A percentile compares a stretch with the other conserved stretches of the same genome.
Evolutionary conservation across 495 filamentous ascomycete species (phyloP).

Genomic region (Annulohypoxylon nitens): DNA sequence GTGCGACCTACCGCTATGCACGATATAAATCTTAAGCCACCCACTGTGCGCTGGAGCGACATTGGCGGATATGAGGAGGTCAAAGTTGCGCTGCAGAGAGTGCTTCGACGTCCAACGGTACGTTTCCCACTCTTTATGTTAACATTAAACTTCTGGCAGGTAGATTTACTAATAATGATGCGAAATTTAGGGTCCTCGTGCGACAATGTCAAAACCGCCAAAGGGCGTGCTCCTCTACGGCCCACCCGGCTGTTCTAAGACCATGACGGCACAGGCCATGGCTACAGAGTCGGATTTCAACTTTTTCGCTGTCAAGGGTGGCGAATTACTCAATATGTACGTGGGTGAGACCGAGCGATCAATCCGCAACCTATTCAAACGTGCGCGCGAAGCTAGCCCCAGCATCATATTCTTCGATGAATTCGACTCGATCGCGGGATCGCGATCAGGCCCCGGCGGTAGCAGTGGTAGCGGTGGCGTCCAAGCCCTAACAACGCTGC

Average conservation of each 20-base stretch:
- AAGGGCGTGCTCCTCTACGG: constrained; percentile 93
- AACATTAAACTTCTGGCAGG: neutral
- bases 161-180: constrained; percentile 9
- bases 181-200: constrained; percentile 41
- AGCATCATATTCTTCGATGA: constrained; percentile 99
- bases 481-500: constrained; percentile 89
- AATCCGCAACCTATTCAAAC: constrained; percentile 87
- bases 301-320: constrained; percentile 96
- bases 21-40: constrained; percentile 88
- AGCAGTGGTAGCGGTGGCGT: constrained; percentile 65
- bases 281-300: constrained; percentile 93
- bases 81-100: constrained; percentile 67
- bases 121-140: constrained; percentile 8
- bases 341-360: constrained; percentile 95
- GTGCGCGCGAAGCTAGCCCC: constrained; percentile 86
- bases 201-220: constrained; percentile 62
- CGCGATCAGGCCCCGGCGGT: constrained; percentile 67
- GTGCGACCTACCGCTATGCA: constrained; percentile 87
- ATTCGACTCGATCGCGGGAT: constrained; percentile 91
- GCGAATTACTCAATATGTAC: constrained; percentile 96
- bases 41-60: constrained; percentile 87
- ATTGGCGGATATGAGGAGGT: constrained; percentile 90
- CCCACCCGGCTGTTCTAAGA: constrained; percentile 96
- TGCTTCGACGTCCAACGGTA: constrained; percentile 43
- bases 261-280: constrained; percentile 90